These are phyloP conservation scores for Colletotrichum camelliae DNA, from an alignment of 2,329 filamentous ascomycete genomes.

Conservation along the genomic window DNA sequence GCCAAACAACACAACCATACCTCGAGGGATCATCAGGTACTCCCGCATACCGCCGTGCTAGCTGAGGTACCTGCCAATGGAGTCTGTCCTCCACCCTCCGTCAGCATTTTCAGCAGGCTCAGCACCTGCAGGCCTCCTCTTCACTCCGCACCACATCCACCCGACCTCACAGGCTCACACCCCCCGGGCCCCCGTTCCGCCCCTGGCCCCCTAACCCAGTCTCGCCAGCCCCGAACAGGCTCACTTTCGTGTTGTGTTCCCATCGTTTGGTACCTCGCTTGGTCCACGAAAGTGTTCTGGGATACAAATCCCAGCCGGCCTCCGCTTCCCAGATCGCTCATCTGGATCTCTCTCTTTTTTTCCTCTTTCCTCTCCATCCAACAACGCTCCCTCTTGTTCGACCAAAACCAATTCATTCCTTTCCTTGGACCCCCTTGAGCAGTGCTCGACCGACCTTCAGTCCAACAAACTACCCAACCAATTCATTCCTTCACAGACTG, in stretches of 20 bases:
- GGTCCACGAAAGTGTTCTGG: conserved; percentile 1
- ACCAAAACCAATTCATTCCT: conserved; percentile 20
- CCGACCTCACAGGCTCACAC: not conserved
- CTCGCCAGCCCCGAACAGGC: conserved; percentile 19
- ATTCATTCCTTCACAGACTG: conserved; percentile 19
- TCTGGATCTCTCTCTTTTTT: not conserved
- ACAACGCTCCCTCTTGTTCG: conserved; percentile 21
- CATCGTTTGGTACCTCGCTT: not conserved
- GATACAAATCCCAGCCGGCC: conserved; percentile 18
- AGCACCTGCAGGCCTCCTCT: conserved; percentile 1
- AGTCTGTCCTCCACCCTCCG: not conserved
- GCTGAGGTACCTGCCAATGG: not conserved
- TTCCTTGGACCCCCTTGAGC: conserved; percentile 15
- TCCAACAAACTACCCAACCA: not conserved
- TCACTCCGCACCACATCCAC: not conserved
- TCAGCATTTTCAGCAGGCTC: not conserved
- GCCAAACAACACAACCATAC: not conserved
- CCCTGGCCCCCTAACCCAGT: conserved; percentile 15
- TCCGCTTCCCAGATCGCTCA: conserved; percentile 2
- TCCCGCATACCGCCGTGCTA: not conserved
- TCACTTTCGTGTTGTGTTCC: not conserved
- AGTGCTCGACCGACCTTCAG: conserved; percentile 20
- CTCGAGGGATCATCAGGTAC: not conserved
- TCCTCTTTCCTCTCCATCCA: conserved; percentile 6
- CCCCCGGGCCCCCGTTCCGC: conserved; percentile 1